Percentiles rank a stretch among this genome's conserved stretches.
phyloP scores from a whole-genome alignment of 2,329 filamentous ascomycete species.

The Fusarium sublunatum region DNA sequence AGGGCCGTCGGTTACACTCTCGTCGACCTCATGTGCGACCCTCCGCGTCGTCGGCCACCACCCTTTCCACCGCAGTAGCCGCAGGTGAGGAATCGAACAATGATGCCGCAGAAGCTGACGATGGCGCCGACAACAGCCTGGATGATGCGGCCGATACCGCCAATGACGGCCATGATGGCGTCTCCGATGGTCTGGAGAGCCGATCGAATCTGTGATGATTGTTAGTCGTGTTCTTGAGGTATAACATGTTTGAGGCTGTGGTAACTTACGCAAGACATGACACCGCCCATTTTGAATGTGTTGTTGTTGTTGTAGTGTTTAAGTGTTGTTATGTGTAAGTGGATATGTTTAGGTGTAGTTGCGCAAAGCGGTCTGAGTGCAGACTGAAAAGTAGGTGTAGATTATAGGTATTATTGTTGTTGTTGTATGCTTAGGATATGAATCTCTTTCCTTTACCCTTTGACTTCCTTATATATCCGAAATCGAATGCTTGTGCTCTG shows the following conservation, averaged over 20 bases:
- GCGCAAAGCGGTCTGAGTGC: slow-evolving; percentile 1
- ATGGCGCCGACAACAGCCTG: slow-evolving; percentile 75
- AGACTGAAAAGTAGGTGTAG: slow-evolving; percentile 1
- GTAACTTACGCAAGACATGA: slow-evolving; percentile 81
- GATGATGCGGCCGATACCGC: slow-evolving; percentile 72
- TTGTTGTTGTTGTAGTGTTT: slow-evolving; percentile 31
- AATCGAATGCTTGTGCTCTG: slow-evolving; percentile 5
- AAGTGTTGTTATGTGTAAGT: neutral
- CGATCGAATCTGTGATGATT: slow-evolving; percentile 61
- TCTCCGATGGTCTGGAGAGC: slow-evolving; percentile 73
- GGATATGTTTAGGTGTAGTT: slow-evolving; percentile 14
- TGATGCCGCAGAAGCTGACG: slow-evolving; percentile 71
- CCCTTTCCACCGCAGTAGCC: slow-evolving; percentile 52
- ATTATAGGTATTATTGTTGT: slow-evolving; percentile 8
- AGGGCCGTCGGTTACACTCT: slow-evolving; percentile 23
- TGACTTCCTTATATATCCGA: slow-evolving; percentile 32
- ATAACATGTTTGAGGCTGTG: neutral
- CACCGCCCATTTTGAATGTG: slow-evolving; percentile 74
- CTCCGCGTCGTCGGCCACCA: slow-evolving; percentile 25
- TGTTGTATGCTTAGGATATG: slow-evolving; percentile 10
- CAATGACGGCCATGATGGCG: slow-evolving; percentile 75
- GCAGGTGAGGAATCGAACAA: slow-evolving; percentile 74
- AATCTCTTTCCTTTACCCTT: neutral
- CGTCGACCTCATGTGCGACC: slow-evolving; percentile 31
- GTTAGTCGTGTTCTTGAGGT: slow-evolving; percentile 27